Percentiles rank a stretch among this genome's conserved stretches.
Evolutionary conservation across 371 early-diverging fungal species (phyloP).

Genomic region (Apophysomyces sp.): DNA sequence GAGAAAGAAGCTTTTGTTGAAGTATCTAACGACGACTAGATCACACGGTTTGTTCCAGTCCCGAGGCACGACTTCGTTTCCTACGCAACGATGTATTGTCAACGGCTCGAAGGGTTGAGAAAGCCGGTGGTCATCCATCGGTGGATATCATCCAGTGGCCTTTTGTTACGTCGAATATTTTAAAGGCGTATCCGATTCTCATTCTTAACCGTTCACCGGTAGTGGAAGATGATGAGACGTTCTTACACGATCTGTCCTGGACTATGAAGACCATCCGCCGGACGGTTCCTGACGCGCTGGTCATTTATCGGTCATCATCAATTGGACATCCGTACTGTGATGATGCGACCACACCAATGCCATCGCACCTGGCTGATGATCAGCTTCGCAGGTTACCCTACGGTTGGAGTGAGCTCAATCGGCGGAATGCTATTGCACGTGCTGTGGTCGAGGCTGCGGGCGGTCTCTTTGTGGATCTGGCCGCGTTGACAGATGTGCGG

Average conservation of each 20-base stretch:
- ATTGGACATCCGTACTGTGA: conserved; percentile 51
- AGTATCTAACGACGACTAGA: conserved; percentile 14
- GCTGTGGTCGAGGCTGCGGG: conserved; percentile 58
- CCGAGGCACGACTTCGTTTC: conserved; percentile 39
- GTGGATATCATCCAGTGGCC: conserved; percentile 48
- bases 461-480: conserved; percentile 58
- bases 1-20: neutral
- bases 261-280: conserved; percentile 46
- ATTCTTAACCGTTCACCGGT: conserved; percentile 52
- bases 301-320: conserved; percentile 56
- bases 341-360: conserved; percentile 39
- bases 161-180: conserved; percentile 43
- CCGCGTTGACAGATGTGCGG: conserved; percentile 47
- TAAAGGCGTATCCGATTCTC: conserved; percentile 39
- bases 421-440: conserved; percentile 58
- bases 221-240: conserved; percentile 44
- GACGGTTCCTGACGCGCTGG: conserved; percentile 35
- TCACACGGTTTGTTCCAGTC: conserved; percentile 38
- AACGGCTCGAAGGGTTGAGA: conserved; percentile 29
- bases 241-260: conserved; percentile 41
- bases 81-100: conserved; percentile 58
- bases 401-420: conserved; percentile 54
- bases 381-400: conserved; percentile 44
- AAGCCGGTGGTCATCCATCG: conserved; percentile 32
- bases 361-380: conserved; percentile 20